Evolutionary conservation across 2,329 filamentous ascomycete genomes (phyloP).

Genomic region (Beauveria sp.): DNA sequence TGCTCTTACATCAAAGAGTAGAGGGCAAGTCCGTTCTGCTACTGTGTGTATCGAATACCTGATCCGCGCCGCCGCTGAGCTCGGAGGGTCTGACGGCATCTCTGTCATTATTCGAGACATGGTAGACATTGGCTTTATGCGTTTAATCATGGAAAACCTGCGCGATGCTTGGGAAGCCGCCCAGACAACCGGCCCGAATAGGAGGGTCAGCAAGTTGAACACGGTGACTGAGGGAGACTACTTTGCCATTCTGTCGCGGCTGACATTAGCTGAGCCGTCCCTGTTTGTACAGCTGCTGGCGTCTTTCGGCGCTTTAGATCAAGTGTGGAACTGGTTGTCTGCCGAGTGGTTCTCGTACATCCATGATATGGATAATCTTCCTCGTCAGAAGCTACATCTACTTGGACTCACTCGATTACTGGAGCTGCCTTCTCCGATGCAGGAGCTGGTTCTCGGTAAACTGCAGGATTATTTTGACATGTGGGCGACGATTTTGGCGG

Average conservation of each 20-base stretch:
- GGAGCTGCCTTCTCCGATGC: slow-evolving; percentile 51
- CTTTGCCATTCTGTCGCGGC: slow-evolving; percentile 71
- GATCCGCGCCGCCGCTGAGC: slow-evolving; percentile 52
- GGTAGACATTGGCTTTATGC: slow-evolving; percentile 54
- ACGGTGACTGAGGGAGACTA: slow-evolving; percentile 78
- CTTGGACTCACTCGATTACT: slow-evolving; percentile 65
- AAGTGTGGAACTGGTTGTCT: slow-evolving; percentile 53
- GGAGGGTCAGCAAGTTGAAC: slow-evolving; percentile 60
- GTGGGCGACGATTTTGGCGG: slow-evolving; percentile 64
- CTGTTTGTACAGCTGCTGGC: slow-evolving; percentile 56
- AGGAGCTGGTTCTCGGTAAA: slow-evolving; percentile 48
- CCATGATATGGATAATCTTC: slow-evolving; percentile 57
- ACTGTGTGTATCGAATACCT: slow-evolving; percentile 57
- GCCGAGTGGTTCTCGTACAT: slow-evolving; percentile 62
- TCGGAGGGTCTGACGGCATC: slow-evolving; percentile 55
- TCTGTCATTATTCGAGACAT: slow-evolving; percentile 59
- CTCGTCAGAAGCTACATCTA: slow-evolving; percentile 63
- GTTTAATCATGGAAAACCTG: slow-evolving; percentile 56
- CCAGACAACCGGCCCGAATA: slow-evolving; percentile 75
- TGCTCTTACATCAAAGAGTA: slow-evolving; percentile 43
- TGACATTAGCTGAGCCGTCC: slow-evolving; percentile 64
- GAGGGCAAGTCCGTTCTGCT: slow-evolving; percentile 51
- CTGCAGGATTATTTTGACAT: slow-evolving; percentile 68
- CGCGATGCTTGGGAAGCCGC: slow-evolving; percentile 65
- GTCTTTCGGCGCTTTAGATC: slow-evolving; percentile 37